Evolutionary conservation across 345 rosid species (phyloP).

Genomic region (Citrus inodora): DNA sequence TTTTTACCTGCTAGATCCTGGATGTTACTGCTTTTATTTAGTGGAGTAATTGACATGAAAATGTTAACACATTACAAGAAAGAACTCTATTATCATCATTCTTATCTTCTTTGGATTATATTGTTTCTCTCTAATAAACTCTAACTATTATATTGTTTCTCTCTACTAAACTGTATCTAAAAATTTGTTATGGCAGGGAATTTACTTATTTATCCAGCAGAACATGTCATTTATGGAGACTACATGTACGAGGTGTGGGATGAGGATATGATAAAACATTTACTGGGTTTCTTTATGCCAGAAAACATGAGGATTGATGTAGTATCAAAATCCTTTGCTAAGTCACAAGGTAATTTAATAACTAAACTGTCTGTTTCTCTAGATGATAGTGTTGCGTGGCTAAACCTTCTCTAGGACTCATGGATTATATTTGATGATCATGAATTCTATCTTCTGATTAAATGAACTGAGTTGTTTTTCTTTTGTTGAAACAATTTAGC

Average conservation of each 20-base stretch:
- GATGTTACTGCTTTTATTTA: neutral
- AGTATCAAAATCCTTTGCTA: conserved; percentile 59
- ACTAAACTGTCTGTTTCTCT: neutral
- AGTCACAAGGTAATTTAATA: conserved; percentile 52
- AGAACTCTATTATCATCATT: neutral
- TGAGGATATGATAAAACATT: conserved; percentile 55
- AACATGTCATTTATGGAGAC: conserved; percentile 87
- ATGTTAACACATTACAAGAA: neutral
- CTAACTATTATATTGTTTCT: neutral
- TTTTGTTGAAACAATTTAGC: conserved; percentile 2
- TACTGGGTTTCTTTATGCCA: conserved; percentile 69
- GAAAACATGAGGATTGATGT: conserved; percentile 96
- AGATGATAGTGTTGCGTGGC: neutral
- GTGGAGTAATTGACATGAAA: neutral
- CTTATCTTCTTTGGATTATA: neutral
- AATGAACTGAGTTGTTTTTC: neutral
- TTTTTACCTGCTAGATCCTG: neutral
- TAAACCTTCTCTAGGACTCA: neutral
- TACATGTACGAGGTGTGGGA: conserved; percentile 83
- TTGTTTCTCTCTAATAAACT: conserved; percentile 10
- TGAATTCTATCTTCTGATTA: neutral
- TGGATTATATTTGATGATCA: neutral
- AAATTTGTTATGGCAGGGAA: conserved; percentile 56
- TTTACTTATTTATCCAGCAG: conserved; percentile 73
- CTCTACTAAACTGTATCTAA: conserved; percentile 5